A percentile compares a stretch with the other conserved stretches of the same genome.
Conservation (phyloP, 805 yeast genomes). For the Suhomyces sp. region DNA sequence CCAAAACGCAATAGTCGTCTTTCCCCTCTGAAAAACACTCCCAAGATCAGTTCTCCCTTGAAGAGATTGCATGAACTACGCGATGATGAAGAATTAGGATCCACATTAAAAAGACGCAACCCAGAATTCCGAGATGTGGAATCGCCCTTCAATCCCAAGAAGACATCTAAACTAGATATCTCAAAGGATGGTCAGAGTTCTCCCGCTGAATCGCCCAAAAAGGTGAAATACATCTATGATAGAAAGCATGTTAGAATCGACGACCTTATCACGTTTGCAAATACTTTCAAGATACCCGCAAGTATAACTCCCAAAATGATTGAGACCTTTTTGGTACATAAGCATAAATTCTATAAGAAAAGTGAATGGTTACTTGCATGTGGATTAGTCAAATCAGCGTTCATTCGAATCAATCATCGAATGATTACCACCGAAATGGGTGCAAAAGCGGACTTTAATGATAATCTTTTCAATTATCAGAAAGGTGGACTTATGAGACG, state of each 20-base stretch:
- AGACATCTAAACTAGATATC: no score
- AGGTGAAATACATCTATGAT: slow-evolving; percentile 13
- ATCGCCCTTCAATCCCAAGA: slow-evolving; percentile 29
- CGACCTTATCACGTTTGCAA: slow-evolving; percentile 50
- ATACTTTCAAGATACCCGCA: slow-evolving; percentile 61
- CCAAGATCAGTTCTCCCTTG: slow-evolving; percentile 38
- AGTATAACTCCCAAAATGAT: slow-evolving; percentile 50
- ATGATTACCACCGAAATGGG: slow-evolving; percentile 48
- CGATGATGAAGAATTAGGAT: slow-evolving; percentile 12
- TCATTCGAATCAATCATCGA: slow-evolving; percentile 51
- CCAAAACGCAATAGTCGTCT: not conserved
- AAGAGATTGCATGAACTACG: slow-evolving; percentile 31
- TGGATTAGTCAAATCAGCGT: slow-evolving; percentile 63
- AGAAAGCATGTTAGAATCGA: slow-evolving; percentile 30
- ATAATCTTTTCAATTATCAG: slow-evolving; percentile 52
- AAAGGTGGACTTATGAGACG: slow-evolving; percentile 50
- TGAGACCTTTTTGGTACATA: slow-evolving; percentile 49
- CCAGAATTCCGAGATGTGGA: slow-evolving; percentile 19
- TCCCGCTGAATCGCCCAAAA: slow-evolving; percentile 2
- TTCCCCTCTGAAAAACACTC: slow-evolving; percentile 15
- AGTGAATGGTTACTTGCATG: slow-evolving; percentile 71
- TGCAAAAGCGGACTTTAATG: slow-evolving; percentile 45
- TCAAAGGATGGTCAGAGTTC: not conserved
- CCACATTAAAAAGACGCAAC: slow-evolving; percentile 1
- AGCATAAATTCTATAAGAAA: slow-evolving; percentile 49